Percentiles rank a stretch among this genome's conserved stretches.
These are phyloP conservation scores for Malania oleifera DNA, from an alignment of 164 flowering plant genomes.

Conservation along the genomic window DNA sequence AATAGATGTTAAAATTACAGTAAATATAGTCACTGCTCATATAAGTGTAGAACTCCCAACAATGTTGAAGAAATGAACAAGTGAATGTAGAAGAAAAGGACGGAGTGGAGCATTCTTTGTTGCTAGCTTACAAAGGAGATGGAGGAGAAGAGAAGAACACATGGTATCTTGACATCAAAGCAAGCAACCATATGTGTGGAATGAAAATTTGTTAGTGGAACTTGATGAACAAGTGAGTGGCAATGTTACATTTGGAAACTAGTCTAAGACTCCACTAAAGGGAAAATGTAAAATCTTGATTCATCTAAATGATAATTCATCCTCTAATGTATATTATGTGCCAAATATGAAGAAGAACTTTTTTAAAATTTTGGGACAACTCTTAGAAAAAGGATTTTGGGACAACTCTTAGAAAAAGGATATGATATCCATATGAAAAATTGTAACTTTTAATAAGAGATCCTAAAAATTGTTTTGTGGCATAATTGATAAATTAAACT, in stretches of 20 bases:
- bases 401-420: conserved; percentile 19
- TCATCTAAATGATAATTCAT: conserved; percentile 14
- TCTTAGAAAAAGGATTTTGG: conserved; percentile 9
- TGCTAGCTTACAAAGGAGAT: too few species aligned
- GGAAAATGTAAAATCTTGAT: conserved; percentile 13
- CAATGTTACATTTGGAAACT: too few species aligned
- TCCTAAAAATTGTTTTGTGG: neutral
- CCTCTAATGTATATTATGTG: conserved; percentile 19
- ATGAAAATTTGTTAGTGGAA: neutral
- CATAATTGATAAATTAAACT: too few species aligned
- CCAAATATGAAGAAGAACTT: conserved; percentile 19
- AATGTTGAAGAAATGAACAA: too few species aligned
- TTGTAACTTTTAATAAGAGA: conserved; percentile 12
- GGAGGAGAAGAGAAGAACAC: neutral
- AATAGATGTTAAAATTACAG: too few species aligned
- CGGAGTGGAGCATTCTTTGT: too few species aligned
- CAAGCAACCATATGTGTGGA: conserved; percentile 32
- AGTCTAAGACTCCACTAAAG: too few species aligned
- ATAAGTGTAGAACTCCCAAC: too few species aligned
- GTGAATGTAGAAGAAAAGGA: too few species aligned
- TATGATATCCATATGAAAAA: conserved; percentile 23
- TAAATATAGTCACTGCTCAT: too few species aligned
- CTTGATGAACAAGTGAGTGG: too few species aligned
- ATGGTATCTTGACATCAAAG: conserved; percentile 19
- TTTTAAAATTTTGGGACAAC: neutral